Evolutionary conservation across 2,329 filamentous ascomycete genomes (phyloP), one percentile per base, ranked within the genome.

Genomic region (Phaeomoniella chlamydospora): DNA sequence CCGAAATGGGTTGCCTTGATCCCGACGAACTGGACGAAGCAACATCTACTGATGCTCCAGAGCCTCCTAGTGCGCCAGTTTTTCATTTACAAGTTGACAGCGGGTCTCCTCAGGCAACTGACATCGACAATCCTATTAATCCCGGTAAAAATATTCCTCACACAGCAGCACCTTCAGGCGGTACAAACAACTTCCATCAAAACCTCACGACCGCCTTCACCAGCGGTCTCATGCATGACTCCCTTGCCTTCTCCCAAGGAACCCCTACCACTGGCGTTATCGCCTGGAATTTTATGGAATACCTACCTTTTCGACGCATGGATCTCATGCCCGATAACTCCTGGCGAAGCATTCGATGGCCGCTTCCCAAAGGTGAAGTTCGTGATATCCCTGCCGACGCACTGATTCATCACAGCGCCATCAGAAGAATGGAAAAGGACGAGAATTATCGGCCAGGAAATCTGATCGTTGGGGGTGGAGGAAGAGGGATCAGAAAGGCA

Each of bases 291-390:
- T 14, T 14, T 26, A 47, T 33, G 41, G 41, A 4, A 41, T n/a
- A n/a, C n/a, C n/a, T n/a, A n/a, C n/a, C n/a, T n/a, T n/a, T n/a
- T n/a, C n/a, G n/a, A n/a, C n/a, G n/a, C n/a, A n/a, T n/a, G n/a
- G n/a, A n/a, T n/a, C n/a, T n/a, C n/a, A n/a, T n/a, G n/a, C n/a
- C 33, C 0, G 78, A 87, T 42, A 80, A 80, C 0, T 74, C 72
- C 0, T 90, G 84, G 83, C 77, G 74, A 53, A 78, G 80, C 0
- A 88, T 90, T 44, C 67, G 75, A 4, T 88, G 82, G 80, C 83
- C 83, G 0, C 59, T 90, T 3, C 83, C 83, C 0, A 72, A 77
- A 18, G 84, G 83, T 9, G 83, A 90, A 55, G 74, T 78, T 0
- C 72, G 83, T 12, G 83, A 90, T 47, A 76, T 90, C 2, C 83